Conservation (phyloP, 2,329 filamentous ascomycete species). For the Phialophora macrospora region DNA sequence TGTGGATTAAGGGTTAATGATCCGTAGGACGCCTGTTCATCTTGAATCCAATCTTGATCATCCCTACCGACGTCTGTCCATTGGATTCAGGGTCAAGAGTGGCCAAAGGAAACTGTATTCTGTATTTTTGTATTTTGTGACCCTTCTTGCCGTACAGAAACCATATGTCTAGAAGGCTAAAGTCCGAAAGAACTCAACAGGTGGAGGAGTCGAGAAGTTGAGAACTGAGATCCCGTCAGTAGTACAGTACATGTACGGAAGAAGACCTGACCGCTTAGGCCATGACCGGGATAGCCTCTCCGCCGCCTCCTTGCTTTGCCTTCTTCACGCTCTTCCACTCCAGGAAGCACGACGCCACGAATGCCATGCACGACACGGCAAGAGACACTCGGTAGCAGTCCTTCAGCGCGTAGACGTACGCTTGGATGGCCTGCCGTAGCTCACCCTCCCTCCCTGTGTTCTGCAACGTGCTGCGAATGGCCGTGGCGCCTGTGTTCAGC, state of each 20-base stretch:
- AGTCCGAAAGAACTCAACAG: background rate
- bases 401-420: conserved; percentile 42
- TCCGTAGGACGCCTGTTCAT: too few relatives aligned
- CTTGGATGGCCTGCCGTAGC: conserved; percentile 39
- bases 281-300: conserved; percentile 20
- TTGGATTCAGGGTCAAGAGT: too few relatives aligned
- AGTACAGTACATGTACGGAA: background rate
- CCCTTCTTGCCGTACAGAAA: too few relatives aligned
- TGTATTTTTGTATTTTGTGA: too few relatives aligned
- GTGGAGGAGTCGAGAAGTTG: background rate
- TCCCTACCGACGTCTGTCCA: background rate
- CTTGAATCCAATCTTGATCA: background rate
- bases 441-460: conserved; percentile 41
- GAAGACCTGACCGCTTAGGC: background rate
- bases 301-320: conserved; percentile 2
- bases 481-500: conserved; percentile 50
- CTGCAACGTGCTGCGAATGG: conserved; percentile 46
- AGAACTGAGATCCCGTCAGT: background rate
- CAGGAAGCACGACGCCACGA: conserved; percentile 28
- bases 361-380: conserved; percentile 30
- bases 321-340: conserved; percentile 39
- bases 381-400: conserved; percentile 32
- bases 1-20: too few relatives aligned
- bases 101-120: too few relatives aligned
- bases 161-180: background rate